Evolutionary conservation across 345 rosid genomes (phyloP).

Genomic region (Gossypium herbaceum): DNA sequence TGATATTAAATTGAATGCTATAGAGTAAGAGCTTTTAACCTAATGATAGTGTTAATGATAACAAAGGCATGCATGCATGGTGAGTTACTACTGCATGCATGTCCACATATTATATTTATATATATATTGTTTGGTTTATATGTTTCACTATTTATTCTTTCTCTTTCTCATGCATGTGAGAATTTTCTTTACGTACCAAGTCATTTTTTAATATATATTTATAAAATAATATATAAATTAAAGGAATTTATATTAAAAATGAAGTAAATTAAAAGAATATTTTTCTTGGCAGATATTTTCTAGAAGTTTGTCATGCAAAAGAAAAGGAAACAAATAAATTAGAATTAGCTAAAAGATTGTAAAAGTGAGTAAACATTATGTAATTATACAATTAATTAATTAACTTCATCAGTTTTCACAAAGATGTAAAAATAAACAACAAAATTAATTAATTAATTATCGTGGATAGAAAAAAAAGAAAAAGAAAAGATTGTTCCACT

Average conservation of each 20-base stretch:
- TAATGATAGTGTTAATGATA: slow-evolving; percentile 32
- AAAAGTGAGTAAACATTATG: not conserved
- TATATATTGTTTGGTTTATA: not conserved
- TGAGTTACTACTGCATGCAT: slow-evolving; percentile 6
- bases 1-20: not conserved
- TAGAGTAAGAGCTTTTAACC: slow-evolving; percentile 21
- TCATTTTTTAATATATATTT: too few relatives aligned
- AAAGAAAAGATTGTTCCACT: too few relatives aligned
- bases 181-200: not conserved
- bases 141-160: not conserved
- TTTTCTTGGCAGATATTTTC: not conserved
- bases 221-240: too few relatives aligned
- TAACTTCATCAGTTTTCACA: too few relatives aligned
- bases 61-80: slow-evolving; percentile 21
- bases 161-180: not conserved
- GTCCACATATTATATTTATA: not conserved
- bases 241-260: not conserved
- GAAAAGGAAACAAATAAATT: not conserved
- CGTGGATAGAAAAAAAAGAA: too few relatives aligned
- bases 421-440: not conserved
- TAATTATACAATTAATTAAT: not conserved
- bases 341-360: not conserved
- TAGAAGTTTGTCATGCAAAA: not conserved
- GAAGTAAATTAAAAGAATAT: not conserved
- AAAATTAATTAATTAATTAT: not conserved